phyloP scores from a whole-genome alignment of 176 grass and related monocot genomes.

The Eremochloa ophiuroides region DNA sequence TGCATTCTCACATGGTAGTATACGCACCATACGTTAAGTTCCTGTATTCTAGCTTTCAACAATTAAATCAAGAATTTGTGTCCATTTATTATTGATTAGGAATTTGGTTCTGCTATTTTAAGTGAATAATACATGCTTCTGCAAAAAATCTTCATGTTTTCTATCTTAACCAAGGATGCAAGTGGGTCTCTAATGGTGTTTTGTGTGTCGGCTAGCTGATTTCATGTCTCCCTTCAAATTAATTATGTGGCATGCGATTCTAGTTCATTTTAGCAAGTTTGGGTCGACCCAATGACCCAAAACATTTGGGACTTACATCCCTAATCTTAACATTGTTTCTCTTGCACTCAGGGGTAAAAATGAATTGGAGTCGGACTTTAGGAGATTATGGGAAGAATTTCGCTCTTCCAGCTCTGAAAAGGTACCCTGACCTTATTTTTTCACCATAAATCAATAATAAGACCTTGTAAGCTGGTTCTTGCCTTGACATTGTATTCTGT shows the following conservation, averaged over 20 bases:
- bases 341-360: constrained; percentile 63
- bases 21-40: background rate
- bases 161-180: constrained; percentile 2
- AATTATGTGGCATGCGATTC: background rate
- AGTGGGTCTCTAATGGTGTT: background rate
- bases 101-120: constrained; percentile 18
- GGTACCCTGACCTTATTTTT: constrained; percentile 37
- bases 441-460: constrained; percentile 6
- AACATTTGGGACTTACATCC: background rate
- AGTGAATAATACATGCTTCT: constrained; percentile 7
- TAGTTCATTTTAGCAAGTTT: background rate
- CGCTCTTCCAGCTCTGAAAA: constrained; percentile 98
- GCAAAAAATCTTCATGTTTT: background rate
- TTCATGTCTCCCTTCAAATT: background rate
- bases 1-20: constrained; percentile 12
- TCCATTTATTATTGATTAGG: constrained; percentile 9
- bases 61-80: background rate
- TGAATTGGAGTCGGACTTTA: constrained; percentile 91
- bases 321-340: constrained; percentile 25
- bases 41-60: constrained; percentile 17
- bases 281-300: background rate
- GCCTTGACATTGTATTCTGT: constrained; percentile 28
- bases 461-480: constrained; percentile 20
- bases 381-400: constrained; percentile 98
- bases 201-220: background rate